Evolutionary conservation across 2,329 filamentous ascomycete genomes (phyloP).

Genomic region (Neonectria coccinea): DNA sequence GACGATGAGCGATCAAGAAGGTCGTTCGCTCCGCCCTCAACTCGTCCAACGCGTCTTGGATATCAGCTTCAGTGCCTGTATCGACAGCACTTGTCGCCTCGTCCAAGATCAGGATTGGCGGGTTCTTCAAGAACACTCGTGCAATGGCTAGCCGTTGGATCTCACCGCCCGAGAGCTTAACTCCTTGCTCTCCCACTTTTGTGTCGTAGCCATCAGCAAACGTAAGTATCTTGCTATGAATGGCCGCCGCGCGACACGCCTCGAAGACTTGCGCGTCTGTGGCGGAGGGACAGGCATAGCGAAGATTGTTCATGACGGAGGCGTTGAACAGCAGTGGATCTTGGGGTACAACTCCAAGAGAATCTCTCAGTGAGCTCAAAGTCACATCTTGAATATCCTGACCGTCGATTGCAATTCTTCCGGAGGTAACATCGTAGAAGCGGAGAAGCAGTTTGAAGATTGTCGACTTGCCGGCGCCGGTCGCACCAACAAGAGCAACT

Average conservation of each 20-base stretch:
- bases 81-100: slow-evolving; percentile 65
- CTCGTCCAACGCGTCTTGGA: slow-evolving; percentile 59
- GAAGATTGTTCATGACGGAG: slow-evolving; percentile 73
- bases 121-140: slow-evolving; percentile 49
- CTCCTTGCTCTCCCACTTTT: slow-evolving; percentile 60
- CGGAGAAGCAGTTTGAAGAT: slow-evolving; percentile 70
- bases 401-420: slow-evolving; percentile 67
- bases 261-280: slow-evolving; percentile 69
- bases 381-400: slow-evolving; percentile 71
- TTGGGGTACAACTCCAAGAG: slow-evolving; percentile 74
- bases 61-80: slow-evolving; percentile 56
- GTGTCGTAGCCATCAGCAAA: slow-evolving; percentile 66
- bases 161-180: slow-evolving; percentile 64
- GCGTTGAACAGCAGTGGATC: slow-evolving; percentile 73
- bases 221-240: slow-evolving; percentile 72
- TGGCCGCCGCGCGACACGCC: slow-evolving; percentile 70
- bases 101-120: slow-evolving; percentile 54
- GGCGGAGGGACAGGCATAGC: slow-evolving; percentile 71
- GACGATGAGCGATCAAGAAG: slow-evolving; percentile 61
- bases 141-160: slow-evolving; percentile 62
- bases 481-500: slow-evolving; percentile 71
- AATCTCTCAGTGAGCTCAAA: slow-evolving; percentile 66
- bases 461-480: slow-evolving; percentile 72
- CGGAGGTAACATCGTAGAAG: slow-evolving; percentile 68
- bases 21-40: slow-evolving; percentile 63